Percentiles rank a stretch among this genome's conserved stretches.
phyloP scores from a whole-genome alignment of 2,329 filamentous ascomycete species.

The Colletotrichum destructivum region DNA sequence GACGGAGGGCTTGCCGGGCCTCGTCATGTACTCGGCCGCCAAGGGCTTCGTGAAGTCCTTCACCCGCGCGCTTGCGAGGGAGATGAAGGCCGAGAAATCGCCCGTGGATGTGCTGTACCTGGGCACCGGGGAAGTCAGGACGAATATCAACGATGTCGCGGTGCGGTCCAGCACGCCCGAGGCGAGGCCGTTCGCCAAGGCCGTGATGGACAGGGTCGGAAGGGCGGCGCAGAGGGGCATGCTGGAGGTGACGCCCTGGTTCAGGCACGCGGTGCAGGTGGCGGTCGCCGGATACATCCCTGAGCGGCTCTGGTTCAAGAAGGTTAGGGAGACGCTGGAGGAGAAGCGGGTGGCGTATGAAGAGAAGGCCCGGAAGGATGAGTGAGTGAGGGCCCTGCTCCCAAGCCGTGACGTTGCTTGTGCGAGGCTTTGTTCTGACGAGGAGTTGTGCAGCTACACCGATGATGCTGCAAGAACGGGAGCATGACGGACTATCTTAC shows the following conservation, averaged over 20 bases:
- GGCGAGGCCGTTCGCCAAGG: constrained; percentile 23
- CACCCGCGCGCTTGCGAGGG: constrained; percentile 47
- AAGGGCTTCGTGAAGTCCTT: constrained; percentile 52
- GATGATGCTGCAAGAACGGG: not conserved
- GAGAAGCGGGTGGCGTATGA: not conserved
- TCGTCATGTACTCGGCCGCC: constrained; percentile 50
- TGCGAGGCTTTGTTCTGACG: not conserved
- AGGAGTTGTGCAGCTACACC: not conserved
- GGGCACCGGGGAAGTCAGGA: constrained; percentile 49
- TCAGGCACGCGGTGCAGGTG: constrained; percentile 1
- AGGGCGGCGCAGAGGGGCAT: constrained; percentile 46
- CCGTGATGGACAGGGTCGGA: constrained; percentile 46
- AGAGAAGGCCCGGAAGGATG: constrained; percentile 3
- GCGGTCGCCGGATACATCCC: not conserved
- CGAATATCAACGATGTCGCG: constrained; percentile 4
- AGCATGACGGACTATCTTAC: not conserved
- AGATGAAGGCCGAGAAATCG: constrained; percentile 45
- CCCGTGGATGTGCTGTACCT: constrained; percentile 50
- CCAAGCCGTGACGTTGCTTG: not conserved
- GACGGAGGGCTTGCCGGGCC: constrained; percentile 47
- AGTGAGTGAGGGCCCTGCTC: not conserved
- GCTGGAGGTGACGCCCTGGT: constrained; percentile 45
- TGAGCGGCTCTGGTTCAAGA: not conserved
- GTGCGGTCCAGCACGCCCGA: constrained; percentile 8
- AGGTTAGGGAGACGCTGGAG: not conserved